Conservation (phyloP, 2,329 filamentous ascomycete species). For the Colletotrichum ledebouriae region DNA sequence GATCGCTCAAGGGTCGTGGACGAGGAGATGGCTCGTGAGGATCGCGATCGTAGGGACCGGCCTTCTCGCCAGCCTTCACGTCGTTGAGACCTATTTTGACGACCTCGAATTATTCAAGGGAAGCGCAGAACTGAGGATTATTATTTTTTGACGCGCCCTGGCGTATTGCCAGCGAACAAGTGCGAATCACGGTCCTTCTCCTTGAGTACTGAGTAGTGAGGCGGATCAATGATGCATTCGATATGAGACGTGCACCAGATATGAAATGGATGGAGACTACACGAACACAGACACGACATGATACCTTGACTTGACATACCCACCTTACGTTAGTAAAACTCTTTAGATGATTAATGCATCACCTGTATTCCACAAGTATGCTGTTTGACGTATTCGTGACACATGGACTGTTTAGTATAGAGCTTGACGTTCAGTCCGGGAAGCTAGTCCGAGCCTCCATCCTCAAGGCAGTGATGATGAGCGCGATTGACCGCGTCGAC, state of each 20-base stretch:
- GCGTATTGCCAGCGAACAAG: background rate
- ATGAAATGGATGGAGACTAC: slow-evolving; percentile 14
- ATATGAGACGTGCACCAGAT: background rate
- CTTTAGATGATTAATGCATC: slow-evolving; percentile 13
- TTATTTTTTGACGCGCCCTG: background rate
- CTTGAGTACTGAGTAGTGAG: no score
- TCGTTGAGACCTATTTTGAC: background rate
- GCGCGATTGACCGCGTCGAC: slow-evolving; percentile 12
- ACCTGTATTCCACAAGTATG: background rate
- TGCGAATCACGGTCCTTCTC: no score
- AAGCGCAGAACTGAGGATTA: background rate
- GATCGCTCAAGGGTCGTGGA: slow-evolving; percentile 35
- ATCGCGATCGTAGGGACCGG: slow-evolving; percentile 18
- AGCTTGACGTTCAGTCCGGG: background rate
- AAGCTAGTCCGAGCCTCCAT: slow-evolving; percentile 5
- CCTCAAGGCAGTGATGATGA: slow-evolving; percentile 3
- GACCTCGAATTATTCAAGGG: background rate
- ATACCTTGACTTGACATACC: slow-evolving; percentile 20
- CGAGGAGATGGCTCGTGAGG: slow-evolving; percentile 35
- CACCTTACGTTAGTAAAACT: slow-evolving; percentile 3
- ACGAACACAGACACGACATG: slow-evolving; percentile 16
- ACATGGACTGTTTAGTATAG: slow-evolving; percentile 5
- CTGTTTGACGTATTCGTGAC: slow-evolving; percentile 19
- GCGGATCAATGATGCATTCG: no score
- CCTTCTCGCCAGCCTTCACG: slow-evolving; percentile 3